These are phyloP conservation scores for Penicillium tannophilum DNA, from an alignment of 495 filamentous ascomycete genomes.

Conservation along the genomic window DNA sequence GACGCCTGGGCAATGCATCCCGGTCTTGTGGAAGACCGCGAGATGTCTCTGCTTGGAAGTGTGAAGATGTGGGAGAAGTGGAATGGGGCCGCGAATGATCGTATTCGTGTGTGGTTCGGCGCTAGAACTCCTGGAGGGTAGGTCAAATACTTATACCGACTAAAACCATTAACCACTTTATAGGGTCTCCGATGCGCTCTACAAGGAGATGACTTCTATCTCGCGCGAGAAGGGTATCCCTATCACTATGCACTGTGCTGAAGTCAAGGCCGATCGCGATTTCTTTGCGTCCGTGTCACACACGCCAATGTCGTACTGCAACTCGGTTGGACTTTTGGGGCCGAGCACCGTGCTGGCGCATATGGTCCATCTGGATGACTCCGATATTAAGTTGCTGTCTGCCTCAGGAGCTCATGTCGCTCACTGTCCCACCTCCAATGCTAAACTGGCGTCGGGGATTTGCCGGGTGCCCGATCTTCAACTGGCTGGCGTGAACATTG, in stretches of 20 bases:
- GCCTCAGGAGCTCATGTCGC: slow-evolving; percentile 47
- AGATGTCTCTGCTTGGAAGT: slow-evolving; percentile 46
- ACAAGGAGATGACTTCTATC: slow-evolving; percentile 47
- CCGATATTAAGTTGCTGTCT: slow-evolving; percentile 42
- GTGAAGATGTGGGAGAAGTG: slow-evolving; percentile 51
- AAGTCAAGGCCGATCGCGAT: slow-evolving; percentile 40
- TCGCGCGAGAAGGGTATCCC: slow-evolving; percentile 45
- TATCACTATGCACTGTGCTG: slow-evolving; percentile 46
- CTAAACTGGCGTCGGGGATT: slow-evolving; percentile 53
- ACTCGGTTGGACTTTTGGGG: slow-evolving; percentile 42
- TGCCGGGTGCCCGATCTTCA: slow-evolving; percentile 47
- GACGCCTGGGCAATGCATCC: slow-evolving; percentile 54
- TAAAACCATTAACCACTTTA: slow-evolving; percentile 8
- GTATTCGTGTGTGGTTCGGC: slow-evolving; percentile 55
- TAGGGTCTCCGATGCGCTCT: slow-evolving; percentile 47
- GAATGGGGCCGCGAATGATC: slow-evolving; percentile 47
- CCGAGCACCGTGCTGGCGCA: slow-evolving; percentile 45
- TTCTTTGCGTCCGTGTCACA: slow-evolving; percentile 45
- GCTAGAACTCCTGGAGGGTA: slow-evolving; percentile 53
- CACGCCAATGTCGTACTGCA: slow-evolving; percentile 47
- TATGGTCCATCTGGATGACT: slow-evolving; percentile 51
- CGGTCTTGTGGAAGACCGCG: slow-evolving; percentile 46
- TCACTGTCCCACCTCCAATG: slow-evolving; percentile 53
- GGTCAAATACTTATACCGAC: slow-evolving; percentile 4
- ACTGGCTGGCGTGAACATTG: slow-evolving; percentile 40